phyloP scores from a whole-genome alignment of 2,329 filamentous ascomycete genomes.

The Aureobasidium sp. region DNA sequence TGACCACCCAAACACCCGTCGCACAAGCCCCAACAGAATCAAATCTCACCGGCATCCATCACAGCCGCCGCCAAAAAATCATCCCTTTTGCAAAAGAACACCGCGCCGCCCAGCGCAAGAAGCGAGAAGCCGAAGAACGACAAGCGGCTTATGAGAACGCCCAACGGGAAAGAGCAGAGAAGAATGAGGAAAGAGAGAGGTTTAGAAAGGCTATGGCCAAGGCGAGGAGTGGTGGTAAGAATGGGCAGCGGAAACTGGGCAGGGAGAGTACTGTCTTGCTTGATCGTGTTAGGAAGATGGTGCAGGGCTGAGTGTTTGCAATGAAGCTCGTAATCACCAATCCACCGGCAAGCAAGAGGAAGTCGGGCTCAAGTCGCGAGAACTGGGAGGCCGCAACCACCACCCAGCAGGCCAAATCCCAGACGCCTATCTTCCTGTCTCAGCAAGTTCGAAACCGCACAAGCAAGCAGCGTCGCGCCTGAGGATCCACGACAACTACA shows the following conservation, averaged over 20 bases:
- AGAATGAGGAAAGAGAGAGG: conserved; percentile 59
- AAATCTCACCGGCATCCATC: conserved; percentile 21
- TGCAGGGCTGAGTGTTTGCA: conserved; percentile 30
- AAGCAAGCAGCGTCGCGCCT: too few species aligned
- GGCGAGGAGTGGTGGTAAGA: conserved; percentile 52
- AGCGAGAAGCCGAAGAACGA: conserved; percentile 58
- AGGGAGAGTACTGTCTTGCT: conserved; percentile 72
- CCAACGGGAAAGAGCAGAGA: conserved; percentile 48
- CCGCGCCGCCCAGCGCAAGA: conserved; percentile 44
- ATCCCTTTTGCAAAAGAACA: conserved; percentile 39
- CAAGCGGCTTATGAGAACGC: conserved; percentile 56
- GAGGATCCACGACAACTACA: too few species aligned
- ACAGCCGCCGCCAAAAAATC: conserved; percentile 35
- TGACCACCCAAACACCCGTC: background rate
- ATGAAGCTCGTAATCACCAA: too few species aligned
- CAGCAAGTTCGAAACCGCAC: too few species aligned
- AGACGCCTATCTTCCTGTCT: too few species aligned
- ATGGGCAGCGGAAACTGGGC: conserved; percentile 72
- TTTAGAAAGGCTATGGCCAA: conserved; percentile 60
- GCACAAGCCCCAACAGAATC: background rate
- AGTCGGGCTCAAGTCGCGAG: too few species aligned
- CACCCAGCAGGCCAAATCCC: too few species aligned
- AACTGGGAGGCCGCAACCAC: too few species aligned
- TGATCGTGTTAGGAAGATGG: conserved; percentile 68
- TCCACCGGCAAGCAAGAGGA: too few species aligned